A percentile compares a stretch with the other conserved stretches of the same genome.
Conservation (phyloP, 108 stramenopile species). For the Skeletonema tropicum region DNA sequence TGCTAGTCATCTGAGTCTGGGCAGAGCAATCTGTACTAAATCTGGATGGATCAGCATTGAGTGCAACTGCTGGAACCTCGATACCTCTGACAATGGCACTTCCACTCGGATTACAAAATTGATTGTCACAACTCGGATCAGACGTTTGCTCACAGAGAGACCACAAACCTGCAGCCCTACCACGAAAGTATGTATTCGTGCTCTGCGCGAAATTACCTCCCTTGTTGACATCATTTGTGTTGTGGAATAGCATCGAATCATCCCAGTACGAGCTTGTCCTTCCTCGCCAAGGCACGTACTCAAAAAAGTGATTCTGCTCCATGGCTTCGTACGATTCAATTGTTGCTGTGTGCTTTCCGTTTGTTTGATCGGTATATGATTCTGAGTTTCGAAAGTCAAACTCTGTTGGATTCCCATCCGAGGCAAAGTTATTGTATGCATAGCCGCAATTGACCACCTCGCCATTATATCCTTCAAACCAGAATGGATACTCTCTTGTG, state of each 20-base stretch:
- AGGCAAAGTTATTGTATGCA: background rate
- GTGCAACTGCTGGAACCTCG: background rate
- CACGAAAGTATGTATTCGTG: background rate
- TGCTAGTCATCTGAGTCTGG: background rate
- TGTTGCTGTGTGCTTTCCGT: background rate
- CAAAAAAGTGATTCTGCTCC: constrained; percentile 31
- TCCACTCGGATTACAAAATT: background rate
- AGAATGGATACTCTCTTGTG: background rate
- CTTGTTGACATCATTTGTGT: background rate
- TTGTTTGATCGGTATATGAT: constrained; percentile 10
- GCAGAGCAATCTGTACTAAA: background rate
- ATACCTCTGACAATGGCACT: background rate
- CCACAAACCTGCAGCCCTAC: background rate
- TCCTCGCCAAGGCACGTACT: constrained; percentile 55
- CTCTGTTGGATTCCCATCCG: background rate
- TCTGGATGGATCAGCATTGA: background rate
- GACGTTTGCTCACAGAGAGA: constrained; percentile 1
- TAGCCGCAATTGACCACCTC: background rate
- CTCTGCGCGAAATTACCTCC: background rate
- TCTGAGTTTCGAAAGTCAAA: background rate
- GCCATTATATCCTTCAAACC: background rate
- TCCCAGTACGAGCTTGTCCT: background rate
- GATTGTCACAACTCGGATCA: background rate
- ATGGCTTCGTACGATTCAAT: constrained; percentile 31
- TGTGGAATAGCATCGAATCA: background rate